Percentiles rank a stretch among this genome's conserved stretches.
phyloP scores from a whole-genome alignment of 495 filamentous ascomycete genomes.

The Sordaria brevicollis region DNA sequence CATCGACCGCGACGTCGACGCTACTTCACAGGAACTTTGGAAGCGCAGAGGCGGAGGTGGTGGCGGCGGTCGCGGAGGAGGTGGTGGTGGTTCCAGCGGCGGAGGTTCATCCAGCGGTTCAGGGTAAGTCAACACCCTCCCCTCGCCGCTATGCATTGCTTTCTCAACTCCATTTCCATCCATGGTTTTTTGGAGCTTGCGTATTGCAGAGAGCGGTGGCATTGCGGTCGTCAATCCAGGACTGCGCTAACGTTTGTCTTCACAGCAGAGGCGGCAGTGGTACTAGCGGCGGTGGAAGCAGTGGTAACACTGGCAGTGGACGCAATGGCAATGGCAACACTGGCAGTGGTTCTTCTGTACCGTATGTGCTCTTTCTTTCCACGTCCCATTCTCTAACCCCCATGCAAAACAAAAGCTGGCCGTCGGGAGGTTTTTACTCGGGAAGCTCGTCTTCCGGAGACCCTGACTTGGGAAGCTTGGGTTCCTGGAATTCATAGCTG shows the following conservation, averaged over 20 bases:
- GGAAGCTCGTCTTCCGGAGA: not conserved
- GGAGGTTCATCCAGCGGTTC: conserved; percentile 26
- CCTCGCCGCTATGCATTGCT: not conserved
- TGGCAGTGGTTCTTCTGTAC: not conserved
- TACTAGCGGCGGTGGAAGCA: not conserved
- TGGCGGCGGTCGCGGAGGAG: conserved; percentile 39
- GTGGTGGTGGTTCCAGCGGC: conserved; percentile 30
- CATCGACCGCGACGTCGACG: conserved; percentile 9
- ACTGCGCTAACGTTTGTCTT: not conserved
- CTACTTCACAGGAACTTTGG: conserved; percentile 32
- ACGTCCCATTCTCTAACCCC: not conserved
- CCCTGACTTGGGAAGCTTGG: too few species aligned
- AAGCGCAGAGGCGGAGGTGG: conserved; percentile 49
- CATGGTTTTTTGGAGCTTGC: not conserved
- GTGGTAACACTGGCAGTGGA: not conserved
- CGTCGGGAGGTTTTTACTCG: not conserved
- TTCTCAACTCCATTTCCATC: not conserved
- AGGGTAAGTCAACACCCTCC: conserved; percentile 3
- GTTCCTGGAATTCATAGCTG: too few species aligned
- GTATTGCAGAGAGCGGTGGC: not conserved
- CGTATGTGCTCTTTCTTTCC: not conserved
- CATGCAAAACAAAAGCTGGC: not conserved
- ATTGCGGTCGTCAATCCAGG: not conserved
- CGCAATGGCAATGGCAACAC: not conserved
- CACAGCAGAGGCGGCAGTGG: not conserved